Percentiles rank a stretch among this genome's conserved stretches.
phyloP scores from a whole-genome alignment of 2,329 filamentous ascomycete species.

The Aspergillus caelatus region DNA sequence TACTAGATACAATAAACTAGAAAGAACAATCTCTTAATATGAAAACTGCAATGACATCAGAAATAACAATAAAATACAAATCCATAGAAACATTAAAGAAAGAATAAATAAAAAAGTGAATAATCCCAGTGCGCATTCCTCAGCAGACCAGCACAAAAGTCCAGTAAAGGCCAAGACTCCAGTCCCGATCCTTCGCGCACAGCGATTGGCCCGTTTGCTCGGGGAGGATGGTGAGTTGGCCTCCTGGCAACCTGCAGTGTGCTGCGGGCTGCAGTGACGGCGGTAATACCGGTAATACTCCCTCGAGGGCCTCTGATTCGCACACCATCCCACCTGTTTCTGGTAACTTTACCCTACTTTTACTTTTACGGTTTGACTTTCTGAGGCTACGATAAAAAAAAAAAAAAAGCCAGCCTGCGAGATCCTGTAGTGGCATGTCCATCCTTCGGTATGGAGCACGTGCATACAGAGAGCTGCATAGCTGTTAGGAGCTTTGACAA shows the following conservation, averaged over 20 bases:
- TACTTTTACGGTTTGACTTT: not conserved
- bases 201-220: conserved; percentile 5
- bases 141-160: conserved; percentile 1
- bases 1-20: not conserved
- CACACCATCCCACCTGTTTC: not conserved
- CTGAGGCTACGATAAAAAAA: not conserved
- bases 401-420: not conserved
- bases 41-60: not conserved
- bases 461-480: conserved; percentile 9
- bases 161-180: conserved; percentile 6
- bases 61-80: not conserved
- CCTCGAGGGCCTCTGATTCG: not conserved
- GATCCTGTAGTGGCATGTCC: not conserved
- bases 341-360: not conserved
- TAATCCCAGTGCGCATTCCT: not conserved
- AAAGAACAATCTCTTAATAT: too few relatives aligned
- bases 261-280: not conserved
- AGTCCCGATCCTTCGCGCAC: not conserved
- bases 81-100: not conserved
- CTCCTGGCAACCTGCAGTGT: conserved; percentile 3
- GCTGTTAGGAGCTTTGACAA: conserved; percentile 7
- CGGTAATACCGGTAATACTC: conserved; percentile 8
- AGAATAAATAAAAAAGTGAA: not conserved
- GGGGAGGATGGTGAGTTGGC: conserved; percentile 8
- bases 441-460: conserved; percentile 4